These are phyloP conservation scores for Sisymbrium irio DNA, from an alignment of 345 rosid genomes.

Conservation along the genomic window DNA sequence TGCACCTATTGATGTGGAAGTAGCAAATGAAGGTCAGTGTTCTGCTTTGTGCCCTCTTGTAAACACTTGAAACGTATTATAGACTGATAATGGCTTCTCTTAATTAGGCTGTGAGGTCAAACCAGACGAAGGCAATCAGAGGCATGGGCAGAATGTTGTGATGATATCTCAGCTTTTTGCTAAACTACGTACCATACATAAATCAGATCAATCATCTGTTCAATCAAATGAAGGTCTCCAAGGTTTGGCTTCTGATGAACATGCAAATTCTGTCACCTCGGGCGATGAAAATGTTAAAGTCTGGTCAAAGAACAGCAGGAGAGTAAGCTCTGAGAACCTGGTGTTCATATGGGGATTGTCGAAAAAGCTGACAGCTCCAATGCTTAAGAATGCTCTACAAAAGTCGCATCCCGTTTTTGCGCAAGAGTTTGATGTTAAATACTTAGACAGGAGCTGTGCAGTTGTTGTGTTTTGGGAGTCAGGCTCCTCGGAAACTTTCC, in stretches of 20 bases:
- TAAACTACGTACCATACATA: conserved; percentile 58
- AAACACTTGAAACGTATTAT: not conserved
- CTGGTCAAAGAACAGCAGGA: conserved; percentile 53
- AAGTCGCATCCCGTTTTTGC: conserved; percentile 50
- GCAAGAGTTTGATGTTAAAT: conserved; percentile 51
- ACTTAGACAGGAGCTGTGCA: conserved; percentile 71
- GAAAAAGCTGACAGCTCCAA: conserved; percentile 46
- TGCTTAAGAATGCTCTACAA: conserved; percentile 59
- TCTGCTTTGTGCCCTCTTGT: not conserved
- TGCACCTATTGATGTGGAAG: conserved; percentile 63
- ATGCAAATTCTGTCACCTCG: conserved; percentile 35
- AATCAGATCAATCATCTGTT: conserved; percentile 32
- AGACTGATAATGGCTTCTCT: conserved; percentile 11
- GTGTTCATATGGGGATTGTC: conserved; percentile 81
- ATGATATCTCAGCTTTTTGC: conserved; percentile 69
- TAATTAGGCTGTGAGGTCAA: conserved; percentile 21
- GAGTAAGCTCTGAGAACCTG: conserved; percentile 57
- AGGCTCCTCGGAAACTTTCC: conserved; percentile 45
- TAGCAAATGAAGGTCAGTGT: conserved; percentile 60
- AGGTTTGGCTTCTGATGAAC: conserved; percentile 35
- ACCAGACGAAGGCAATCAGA: conserved; percentile 36
- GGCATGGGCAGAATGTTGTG: conserved; percentile 64
- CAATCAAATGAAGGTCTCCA: conserved; percentile 31
- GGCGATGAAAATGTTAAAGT: conserved; percentile 48
- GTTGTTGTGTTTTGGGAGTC: conserved; percentile 63